Conservation (phyloP, 305 asterid species). For the Caryopteris hybrid region DNA sequence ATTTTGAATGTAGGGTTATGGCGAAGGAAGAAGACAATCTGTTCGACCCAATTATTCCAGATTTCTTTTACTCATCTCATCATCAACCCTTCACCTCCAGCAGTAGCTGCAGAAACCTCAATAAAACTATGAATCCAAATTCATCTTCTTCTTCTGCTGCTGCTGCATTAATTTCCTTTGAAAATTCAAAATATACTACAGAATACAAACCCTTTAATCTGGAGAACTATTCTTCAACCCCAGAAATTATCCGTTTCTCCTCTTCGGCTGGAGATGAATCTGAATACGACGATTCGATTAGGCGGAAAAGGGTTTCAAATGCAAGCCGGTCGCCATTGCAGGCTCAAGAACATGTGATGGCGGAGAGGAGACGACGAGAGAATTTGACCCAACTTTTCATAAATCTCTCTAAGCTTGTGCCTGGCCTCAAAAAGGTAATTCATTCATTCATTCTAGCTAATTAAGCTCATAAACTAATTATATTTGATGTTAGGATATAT, state of each 20-base stretch:
- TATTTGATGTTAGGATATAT: too few relatives aligned
- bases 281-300: not conserved
- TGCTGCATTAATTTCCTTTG: conserved; percentile 6
- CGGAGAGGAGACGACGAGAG: conserved; percentile 53
- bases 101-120: too few relatives aligned
- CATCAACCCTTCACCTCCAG: too few relatives aligned
- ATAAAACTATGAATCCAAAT: too few relatives aligned
- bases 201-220: too few relatives aligned
- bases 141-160: not conserved
- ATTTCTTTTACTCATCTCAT: too few relatives aligned
- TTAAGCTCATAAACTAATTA: too few relatives aligned
- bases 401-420: conserved; percentile 41
- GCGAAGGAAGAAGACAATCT: too few relatives aligned
- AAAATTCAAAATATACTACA: not conserved
- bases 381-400: conserved; percentile 43
- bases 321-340: conserved; percentile 29
- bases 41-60: not conserved
- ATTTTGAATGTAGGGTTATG: too few relatives aligned
- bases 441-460: too few relatives aligned
- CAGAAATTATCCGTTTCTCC: conserved; percentile 25
- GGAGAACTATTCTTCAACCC: not conserved
- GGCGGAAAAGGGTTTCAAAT: not conserved
- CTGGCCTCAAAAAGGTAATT: conserved; percentile 51
- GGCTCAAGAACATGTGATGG: conserved; percentile 40
- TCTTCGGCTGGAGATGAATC: not conserved